Percentiles rank a stretch among this genome's conserved stretches.
phyloP scores from a whole-genome alignment of 2,329 filamentous ascomycete species.

The Helminthosporium solani region DNA sequence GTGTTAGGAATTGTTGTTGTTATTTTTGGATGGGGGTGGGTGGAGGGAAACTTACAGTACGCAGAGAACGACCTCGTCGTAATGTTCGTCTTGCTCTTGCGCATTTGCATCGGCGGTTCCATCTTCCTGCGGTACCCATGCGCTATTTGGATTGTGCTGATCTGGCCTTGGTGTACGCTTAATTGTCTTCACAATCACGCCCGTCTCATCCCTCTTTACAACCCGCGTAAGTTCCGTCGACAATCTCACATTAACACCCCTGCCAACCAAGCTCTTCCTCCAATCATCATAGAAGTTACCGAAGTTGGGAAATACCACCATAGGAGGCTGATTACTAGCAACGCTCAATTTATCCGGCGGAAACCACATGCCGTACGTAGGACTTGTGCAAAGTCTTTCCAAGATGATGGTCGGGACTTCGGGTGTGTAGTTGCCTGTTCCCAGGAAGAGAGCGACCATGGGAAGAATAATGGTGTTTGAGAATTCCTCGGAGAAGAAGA shows the following conservation, averaged over 20 bases:
- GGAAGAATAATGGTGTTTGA: constrained; percentile 70
- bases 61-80: constrained; percentile 67
- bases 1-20: background rate
- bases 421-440: constrained; percentile 72
- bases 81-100: constrained; percentile 51
- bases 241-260: constrained; percentile 59
- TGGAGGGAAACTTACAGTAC: constrained; percentile 44
- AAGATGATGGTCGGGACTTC: constrained; percentile 70
- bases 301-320: constrained; percentile 65
- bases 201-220: constrained; percentile 52
- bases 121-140: constrained; percentile 43
- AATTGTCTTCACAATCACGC: constrained; percentile 53
- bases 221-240: constrained; percentile 58
- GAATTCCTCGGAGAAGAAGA: constrained; percentile 69
- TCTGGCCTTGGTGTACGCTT: constrained; percentile 46
- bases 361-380: constrained; percentile 62
- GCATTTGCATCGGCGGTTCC: constrained; percentile 45
- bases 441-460: constrained; percentile 71
- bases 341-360: constrained; percentile 51
- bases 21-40: no score
- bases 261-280: constrained; percentile 55
- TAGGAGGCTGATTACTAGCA: constrained; percentile 54
- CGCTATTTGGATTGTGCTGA: constrained; percentile 48
- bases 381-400: constrained; percentile 52
- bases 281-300: constrained; percentile 62